Evolutionary conservation across 1,284 basidiomycete genomes (phyloP).

Genomic region (Rhodotorula sp.): DNA sequence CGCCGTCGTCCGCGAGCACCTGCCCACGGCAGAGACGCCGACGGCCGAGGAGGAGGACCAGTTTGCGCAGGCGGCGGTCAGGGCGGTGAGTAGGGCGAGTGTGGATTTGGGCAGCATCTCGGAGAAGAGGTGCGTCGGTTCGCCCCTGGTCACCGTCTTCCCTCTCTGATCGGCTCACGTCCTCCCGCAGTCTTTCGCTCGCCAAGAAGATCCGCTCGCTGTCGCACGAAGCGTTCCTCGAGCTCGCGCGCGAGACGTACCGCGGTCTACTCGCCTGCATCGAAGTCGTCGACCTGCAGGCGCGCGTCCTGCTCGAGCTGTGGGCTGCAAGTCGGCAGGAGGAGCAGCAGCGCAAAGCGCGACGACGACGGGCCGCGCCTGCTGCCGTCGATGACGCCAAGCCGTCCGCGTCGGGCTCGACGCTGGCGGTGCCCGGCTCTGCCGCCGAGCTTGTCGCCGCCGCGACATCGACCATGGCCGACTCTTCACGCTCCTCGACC

Average conservation of each 20-base stretch:
- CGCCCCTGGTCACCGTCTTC: slow-evolving; percentile 28
- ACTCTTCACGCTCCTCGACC: slow-evolving; percentile 1
- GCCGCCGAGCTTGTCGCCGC: background rate
- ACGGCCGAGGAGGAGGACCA: slow-evolving; percentile 36
- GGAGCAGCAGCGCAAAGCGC: slow-evolving; percentile 16
- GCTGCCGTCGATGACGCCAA: background rate
- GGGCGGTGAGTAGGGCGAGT: slow-evolving; percentile 31
- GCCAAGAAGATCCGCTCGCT: slow-evolving; percentile 66
- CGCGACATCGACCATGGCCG: background rate
- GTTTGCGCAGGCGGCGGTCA: slow-evolving; percentile 27
- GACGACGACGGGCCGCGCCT: background rate
- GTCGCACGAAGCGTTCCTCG: slow-evolving; percentile 69
- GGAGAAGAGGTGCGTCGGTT: slow-evolving; percentile 49
- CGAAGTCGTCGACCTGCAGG: slow-evolving; percentile 70
- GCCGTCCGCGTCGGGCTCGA: background rate
- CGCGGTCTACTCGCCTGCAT: slow-evolving; percentile 67
- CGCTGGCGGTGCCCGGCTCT: background rate
- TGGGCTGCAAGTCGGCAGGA: slow-evolving; percentile 51
- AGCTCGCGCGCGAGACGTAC: slow-evolving; percentile 66
- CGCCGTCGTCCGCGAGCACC: slow-evolving; percentile 57
- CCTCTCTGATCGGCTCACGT: background rate
- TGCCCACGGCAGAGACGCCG: slow-evolving; percentile 26
- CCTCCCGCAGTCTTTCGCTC: slow-evolving; percentile 54
- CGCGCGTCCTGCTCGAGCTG: slow-evolving; percentile 63
- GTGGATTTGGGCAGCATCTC: slow-evolving; percentile 41